Evolutionary conservation across 2,329 filamentous ascomycete genomes (phyloP), one percentile per base, ranked within the genome.

Genomic region (Volutella citrinella): DNA sequence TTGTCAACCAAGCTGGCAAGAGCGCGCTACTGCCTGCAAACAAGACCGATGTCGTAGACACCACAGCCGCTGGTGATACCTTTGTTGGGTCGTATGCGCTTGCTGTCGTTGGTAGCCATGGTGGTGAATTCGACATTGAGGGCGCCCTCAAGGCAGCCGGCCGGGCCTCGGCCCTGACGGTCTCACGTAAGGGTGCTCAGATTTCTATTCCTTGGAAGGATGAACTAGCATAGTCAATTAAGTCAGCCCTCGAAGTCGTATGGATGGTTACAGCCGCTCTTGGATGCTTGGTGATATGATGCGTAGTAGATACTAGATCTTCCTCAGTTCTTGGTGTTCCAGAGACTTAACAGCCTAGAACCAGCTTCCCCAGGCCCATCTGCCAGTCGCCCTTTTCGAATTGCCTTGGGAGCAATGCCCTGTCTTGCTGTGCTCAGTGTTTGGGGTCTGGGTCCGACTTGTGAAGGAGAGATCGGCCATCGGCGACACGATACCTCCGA

Each of bases 61-160:
- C 91, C 2, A 97, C 91, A 7, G 91, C 85, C 3, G 93, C 93
- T 6, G 91, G 91, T 0, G 91, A 97, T 60, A 96, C 91, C 0
- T 96, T 96, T 64, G 87, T 94, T 6, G 91, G 93, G 3, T 84
- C 80, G 15, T 95, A 95, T 59, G 85, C 87, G 4, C 77, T 93
- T 17, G 77, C 80, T 37, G 74, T 84, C 19, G 86, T 87, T 23
- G 70, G 56, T 32, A 56, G 55, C n/a, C 48, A 45, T 21, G 50
- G 39, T 17, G 51, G 36, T 10, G 41, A 38, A 10, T 75, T 79
- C 37, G 69, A 75, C 37, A 70, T 84, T 27, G 74, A 74, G 38
- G 66, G 69, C 3, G 80, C 83, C 18, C 55, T 68, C 34, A 49
- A 64, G 36, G 81, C 79, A 2, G 80, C 84, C 1, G 67, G 65